Base-by-base conservation (phyloP, 2,329 filamentous ascomycete species). In the Talaromyces sp. region DNA sequence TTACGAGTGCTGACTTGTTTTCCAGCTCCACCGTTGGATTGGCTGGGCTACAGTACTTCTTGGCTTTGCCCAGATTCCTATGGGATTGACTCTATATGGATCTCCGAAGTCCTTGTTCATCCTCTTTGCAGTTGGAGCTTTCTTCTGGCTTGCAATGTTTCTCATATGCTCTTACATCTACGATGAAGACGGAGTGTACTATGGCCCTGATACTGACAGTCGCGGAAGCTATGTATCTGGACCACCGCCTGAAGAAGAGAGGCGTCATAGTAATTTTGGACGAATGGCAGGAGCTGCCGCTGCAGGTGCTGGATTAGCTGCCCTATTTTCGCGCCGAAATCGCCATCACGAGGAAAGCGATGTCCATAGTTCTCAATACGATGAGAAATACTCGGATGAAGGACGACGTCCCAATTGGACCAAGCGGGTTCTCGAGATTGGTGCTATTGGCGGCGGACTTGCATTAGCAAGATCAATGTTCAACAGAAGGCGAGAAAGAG, bases 31-130 rank as follows among this genome's bases (percentile, higher is more conserved):
- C 79, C 90, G 93, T 74, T 97, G 95, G 92, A 80, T 91, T 19
- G 95, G 95, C 19, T 85, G 93, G 65, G 81, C 86, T 0, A 87
- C 94, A 71, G 90, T 91, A 2, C 78, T 98, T 19, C 82, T 99
- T 3, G 95, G 92, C 0, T 88, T 98, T 69, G 85, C 89, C 3
- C 95, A 99, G 75, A 87, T 99, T 11, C 90, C 95, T 0, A 83
- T 99, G 0, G 95, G 95, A 0, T 83, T 99, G 56, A 93, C 93
- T 0, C 83, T 99, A 1, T 99, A 97, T 73, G 95, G 95, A 6
- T 97, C 93, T 35, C 94, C 95, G 5, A 87, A 90, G 72, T 86
- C 85, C 43, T 84, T 93, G 3, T 99, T 98, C 75, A 88, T 99
- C 61, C 82, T 98, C 3, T 99, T 90, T 73, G 85, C 93, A 0